A percentile compares a stretch with the other conserved stretches of the same genome.
Conservation (phyloP, 2,329 filamentous ascomycete genomes). For the Fusarium armeniacum region DNA sequence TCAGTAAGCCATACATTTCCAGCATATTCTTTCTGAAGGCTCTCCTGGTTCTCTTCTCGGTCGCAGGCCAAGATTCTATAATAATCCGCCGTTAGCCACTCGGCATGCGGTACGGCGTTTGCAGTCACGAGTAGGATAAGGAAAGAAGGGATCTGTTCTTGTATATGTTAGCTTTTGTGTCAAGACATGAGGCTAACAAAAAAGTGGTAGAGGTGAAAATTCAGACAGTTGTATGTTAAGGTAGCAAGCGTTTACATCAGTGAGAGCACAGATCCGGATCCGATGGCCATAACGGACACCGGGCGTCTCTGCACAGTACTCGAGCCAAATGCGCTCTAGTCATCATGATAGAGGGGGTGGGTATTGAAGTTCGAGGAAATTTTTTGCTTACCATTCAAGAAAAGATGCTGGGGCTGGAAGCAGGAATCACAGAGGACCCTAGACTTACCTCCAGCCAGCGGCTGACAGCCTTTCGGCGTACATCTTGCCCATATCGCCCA, state of each 20-base stretch:
- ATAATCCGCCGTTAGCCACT: slow-evolving; percentile 52
- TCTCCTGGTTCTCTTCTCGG: slow-evolving; percentile 87
- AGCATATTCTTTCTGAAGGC: slow-evolving; percentile 83
- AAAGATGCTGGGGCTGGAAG: slow-evolving; percentile 34
- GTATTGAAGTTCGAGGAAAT: slow-evolving; percentile 19
- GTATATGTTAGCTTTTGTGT: slow-evolving; percentile 43
- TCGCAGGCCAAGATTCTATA: slow-evolving; percentile 94
- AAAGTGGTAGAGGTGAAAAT: slow-evolving; percentile 20
- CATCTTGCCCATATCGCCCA: slow-evolving; percentile 99
- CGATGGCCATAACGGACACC: slow-evolving; percentile 82
- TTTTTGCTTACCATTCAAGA: slow-evolving; percentile 44
- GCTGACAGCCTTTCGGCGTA: slow-evolving; percentile 89
- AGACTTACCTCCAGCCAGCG: slow-evolving; percentile 91
- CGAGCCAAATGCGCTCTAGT: slow-evolving; percentile 99
- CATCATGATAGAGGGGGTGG: slow-evolving; percentile 76
- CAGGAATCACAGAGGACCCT: slow-evolving; percentile 24
- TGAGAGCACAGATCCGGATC: slow-evolving; percentile 75
- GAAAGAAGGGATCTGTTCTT: slow-evolving; percentile 38
- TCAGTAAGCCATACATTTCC: slow-evolving; percentile 77
- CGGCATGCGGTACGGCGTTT: slow-evolving; percentile 37
- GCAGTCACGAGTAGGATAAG: slow-evolving; percentile 12
- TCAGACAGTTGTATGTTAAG: slow-evolving; percentile 87
- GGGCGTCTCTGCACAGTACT: slow-evolving; percentile 80
- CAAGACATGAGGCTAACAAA: slow-evolving; percentile 27
- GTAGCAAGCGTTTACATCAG: slow-evolving; percentile 99